phyloP scores from a whole-genome alignment of 306 rosid genomes.

The Corylus americana region DNA sequence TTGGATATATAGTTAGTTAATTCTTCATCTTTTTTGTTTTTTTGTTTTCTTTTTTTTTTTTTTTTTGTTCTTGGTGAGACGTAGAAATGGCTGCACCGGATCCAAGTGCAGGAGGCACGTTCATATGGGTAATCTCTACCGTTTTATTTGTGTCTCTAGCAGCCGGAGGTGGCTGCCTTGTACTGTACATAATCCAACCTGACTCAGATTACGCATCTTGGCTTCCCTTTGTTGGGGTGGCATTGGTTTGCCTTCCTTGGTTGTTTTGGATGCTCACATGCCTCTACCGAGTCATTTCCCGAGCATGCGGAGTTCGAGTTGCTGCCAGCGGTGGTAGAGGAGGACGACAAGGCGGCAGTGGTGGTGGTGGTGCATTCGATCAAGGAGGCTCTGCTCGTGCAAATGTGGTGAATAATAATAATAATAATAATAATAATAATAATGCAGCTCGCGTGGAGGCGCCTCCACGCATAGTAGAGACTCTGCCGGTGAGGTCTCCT shows the following conservation, averaged over 20 bases:
- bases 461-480: neutral
- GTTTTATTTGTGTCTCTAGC: conserved; percentile 45
- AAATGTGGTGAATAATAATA: neutral
- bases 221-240: conserved; percentile 58
- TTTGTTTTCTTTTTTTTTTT: too few relatives aligned
- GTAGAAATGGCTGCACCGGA: conserved; percentile 55
- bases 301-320: conserved; percentile 48
- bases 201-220: conserved; percentile 36
- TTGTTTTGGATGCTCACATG: conserved; percentile 70
- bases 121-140: conserved; percentile 55
- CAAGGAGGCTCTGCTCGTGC: neutral
- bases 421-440: neutral
- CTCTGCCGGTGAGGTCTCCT: neutral
- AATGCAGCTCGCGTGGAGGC: neutral
- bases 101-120: conserved; percentile 48
- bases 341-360: neutral
- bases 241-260: conserved; percentile 84
- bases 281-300: conserved; percentile 57
- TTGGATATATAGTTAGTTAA: conserved; percentile 15
- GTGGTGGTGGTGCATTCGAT: neutral
- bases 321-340: neutral
- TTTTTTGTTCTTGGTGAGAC: neutral
- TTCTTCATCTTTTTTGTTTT: neutral
- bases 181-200: conserved; percentile 50
- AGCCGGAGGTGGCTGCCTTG: conserved; percentile 67